Percentiles rank a stretch among this genome's conserved stretches.
phyloP scores from a whole-genome alignment of 1,139 yeast genomes.

The Kazachstania sp. region DNA sequence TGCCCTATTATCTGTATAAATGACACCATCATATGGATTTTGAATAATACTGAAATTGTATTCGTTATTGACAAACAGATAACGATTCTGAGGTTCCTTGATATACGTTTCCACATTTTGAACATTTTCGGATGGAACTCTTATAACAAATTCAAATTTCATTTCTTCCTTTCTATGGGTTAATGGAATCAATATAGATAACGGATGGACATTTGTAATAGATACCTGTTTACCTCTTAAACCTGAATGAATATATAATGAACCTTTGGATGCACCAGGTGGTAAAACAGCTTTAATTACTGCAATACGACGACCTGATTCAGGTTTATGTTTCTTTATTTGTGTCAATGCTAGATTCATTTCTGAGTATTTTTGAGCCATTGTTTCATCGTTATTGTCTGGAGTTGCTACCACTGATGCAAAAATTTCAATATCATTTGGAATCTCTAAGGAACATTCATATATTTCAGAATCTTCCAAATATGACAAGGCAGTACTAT shows the following conservation, averaged over 20 bases:
- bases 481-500: conserved; percentile 68
- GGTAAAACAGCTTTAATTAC: conserved; percentile 79
- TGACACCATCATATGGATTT: conserved; percentile 53
- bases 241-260: conserved; percentile 69
- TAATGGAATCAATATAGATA: conserved; percentile 70
- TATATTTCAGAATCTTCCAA: conserved; percentile 67
- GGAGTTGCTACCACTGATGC: conserved; percentile 30
- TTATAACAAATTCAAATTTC: conserved; percentile 56
- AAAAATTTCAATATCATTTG: conserved; percentile 58
- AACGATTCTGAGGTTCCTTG: conserved; percentile 71
- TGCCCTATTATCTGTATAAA: conserved; percentile 34
- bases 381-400: conserved; percentile 8
- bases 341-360: conserved; percentile 64
- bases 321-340: conserved; percentile 55
- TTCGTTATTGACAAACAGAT: conserved; percentile 46
- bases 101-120: conserved; percentile 71
- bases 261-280: conserved; percentile 56
- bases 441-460: conserved; percentile 68
- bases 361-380: conserved; percentile 21
- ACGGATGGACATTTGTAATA: conserved; percentile 54
- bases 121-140: conserved; percentile 64
- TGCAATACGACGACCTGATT: conserved; percentile 45
- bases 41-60: conserved; percentile 59
- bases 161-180: conserved; percentile 61
- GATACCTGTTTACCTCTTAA: conserved; percentile 54